These are phyloP conservation scores for Sporobolomyces pararoseus DNA, from an alignment of 768 basidiomycete species.

Conservation along the genomic window DNA sequence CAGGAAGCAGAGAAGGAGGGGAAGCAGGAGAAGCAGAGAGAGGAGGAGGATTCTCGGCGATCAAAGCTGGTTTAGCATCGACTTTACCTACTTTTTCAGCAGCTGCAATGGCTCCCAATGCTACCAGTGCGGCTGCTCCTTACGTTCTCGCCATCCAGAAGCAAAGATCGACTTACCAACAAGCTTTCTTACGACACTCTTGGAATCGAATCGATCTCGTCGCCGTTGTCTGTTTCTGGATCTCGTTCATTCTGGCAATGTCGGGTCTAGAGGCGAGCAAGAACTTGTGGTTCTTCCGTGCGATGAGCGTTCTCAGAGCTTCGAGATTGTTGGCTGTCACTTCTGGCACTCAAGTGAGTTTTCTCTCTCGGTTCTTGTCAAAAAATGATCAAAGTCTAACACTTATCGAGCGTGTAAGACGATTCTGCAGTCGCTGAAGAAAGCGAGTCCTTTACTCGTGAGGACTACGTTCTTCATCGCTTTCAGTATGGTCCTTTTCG, in stretches of 20 bases:
- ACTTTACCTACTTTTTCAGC: slow-evolving; percentile 7
- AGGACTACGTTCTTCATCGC: slow-evolving; percentile 86
- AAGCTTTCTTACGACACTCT: slow-evolving; percentile 86
- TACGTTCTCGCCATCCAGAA: slow-evolving; percentile 51
- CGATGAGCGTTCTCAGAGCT: slow-evolving; percentile 77
- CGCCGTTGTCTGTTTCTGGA: slow-evolving; percentile 83
- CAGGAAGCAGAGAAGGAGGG: too few species aligned
- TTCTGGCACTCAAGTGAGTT: slow-evolving; percentile 78
- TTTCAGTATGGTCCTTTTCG: slow-evolving; percentile 83
- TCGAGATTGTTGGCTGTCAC: slow-evolving; percentile 80
- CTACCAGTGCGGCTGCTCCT: slow-evolving; percentile 41
- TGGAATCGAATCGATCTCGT: slow-evolving; percentile 88
- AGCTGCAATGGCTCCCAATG: neutral
- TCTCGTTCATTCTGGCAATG: slow-evolving; percentile 68
- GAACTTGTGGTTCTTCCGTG: slow-evolving; percentile 74
- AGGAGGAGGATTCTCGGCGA: slow-evolving; percentile 5
- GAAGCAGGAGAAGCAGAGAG: too few species aligned
- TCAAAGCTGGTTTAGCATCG: slow-evolving; percentile 2
- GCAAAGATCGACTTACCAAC: slow-evolving; percentile 47
- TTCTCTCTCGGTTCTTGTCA: neutral
- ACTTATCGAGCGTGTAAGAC: slow-evolving; percentile 52
- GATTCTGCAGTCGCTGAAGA: slow-evolving; percentile 88
- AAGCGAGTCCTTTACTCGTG: slow-evolving; percentile 79
- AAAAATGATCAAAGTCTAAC: too few species aligned
- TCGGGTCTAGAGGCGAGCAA: slow-evolving; percentile 63